Base-by-base conservation (phyloP, 2,329 filamentous ascomycete species). In the Stagonosporopsis tanaceti region DNA sequence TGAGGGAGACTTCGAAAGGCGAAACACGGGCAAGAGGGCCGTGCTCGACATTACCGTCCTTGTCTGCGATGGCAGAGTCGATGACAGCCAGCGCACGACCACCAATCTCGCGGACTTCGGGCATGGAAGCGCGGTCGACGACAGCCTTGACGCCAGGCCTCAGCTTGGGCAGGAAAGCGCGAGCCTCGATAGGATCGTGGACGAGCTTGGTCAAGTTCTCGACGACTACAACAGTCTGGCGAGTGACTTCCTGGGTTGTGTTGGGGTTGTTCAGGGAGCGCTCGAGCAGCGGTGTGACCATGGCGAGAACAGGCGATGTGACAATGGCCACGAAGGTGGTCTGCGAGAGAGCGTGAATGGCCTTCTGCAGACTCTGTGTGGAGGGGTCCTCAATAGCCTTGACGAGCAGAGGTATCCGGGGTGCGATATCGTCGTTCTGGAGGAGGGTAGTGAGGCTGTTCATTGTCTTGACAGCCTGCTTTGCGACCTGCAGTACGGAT, bases 131-230 rank as follows among this genome's bases (percentile, higher is more conserved):
- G 62, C 93, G 87, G 67, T 96, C 89, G 65, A 89, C 87, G 56
- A 99, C 94, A 53, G 84, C 85, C 82, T 97, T 92, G 44, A 99
- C 91, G 85, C 95, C 95, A 40, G 95, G 95, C 72, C 91, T 90
- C 50, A 99, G 84, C 79, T 97, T 97, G 48, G 95, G 95, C 74
- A 99, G 80, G 84, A 99, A 99, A 53, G 92, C 92, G 65, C 95
- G 87, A 32, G 95, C 95, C 81, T 99, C 95, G 59, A 97, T 87
- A 14, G 95, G 95, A 76, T 92, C 93, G 78, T 99, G 95, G 27
- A 99, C 95, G 30, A 99, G 87, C 82, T 97, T 98, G 60, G 95
- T 99, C 81, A 99, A 82, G 80, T 99, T 99, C 81, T 99, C 95
- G 20, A 95, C 91, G 48, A 99, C 96, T 52, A 99, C 93, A 28